Evolutionary conservation across 345 rosid species (phyloP), one percentile per base, ranked within the genome.

Genomic region (Syzygium grande): DNA sequence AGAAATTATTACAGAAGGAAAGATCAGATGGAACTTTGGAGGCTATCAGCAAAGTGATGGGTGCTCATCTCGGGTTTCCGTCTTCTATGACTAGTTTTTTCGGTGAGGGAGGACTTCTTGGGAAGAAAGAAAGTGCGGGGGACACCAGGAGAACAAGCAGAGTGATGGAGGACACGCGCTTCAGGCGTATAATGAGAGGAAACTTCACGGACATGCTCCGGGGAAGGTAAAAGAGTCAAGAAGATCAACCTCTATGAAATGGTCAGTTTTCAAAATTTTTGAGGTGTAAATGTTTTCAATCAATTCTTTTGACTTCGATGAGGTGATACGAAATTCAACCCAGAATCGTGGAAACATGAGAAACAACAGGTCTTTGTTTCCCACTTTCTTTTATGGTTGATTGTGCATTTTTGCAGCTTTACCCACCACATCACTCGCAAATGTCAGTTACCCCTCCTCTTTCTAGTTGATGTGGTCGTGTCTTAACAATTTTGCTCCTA

Each of bases 31-130:
- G n/a, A n/a, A n/a, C n/a, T n/a, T n/a, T n/a, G n/a, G n/a, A n/a
- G n/a, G n/a, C n/a, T n/a, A n/a, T n/a, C 84, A 93, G 98, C 84
- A 96, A 96, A 92, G 99, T 92, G 87, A 95, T 96, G 99, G 99
- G 99, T 84, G 95, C 98, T 65, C 99, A 96, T 92, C 95, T 96
- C 10, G 99, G 99, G 86, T 87, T 97, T 73, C 93, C 99, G 49
- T 94, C 99, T 87, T 97, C 99, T 2, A 95, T 97, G 58, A 94
- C 93, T 84, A 97, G 97, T 90, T 93, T 97, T 91, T 97, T 97
- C 85, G 97, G 99, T 4, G 99, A 96, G 25, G 94, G 96, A 46
- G 96, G 98, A 52, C 91, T 95, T 79, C 87, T 94, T 87, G 96
- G 98, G 73, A 97, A 96, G 93, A 95, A 94, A 93, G 98, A 97